Percentiles rank a stretch among this genome's conserved stretches.
phyloP scores from a whole-genome alignment of 371 early-diverging fungal species.

The Apophysomyces ossiformis region DNA sequence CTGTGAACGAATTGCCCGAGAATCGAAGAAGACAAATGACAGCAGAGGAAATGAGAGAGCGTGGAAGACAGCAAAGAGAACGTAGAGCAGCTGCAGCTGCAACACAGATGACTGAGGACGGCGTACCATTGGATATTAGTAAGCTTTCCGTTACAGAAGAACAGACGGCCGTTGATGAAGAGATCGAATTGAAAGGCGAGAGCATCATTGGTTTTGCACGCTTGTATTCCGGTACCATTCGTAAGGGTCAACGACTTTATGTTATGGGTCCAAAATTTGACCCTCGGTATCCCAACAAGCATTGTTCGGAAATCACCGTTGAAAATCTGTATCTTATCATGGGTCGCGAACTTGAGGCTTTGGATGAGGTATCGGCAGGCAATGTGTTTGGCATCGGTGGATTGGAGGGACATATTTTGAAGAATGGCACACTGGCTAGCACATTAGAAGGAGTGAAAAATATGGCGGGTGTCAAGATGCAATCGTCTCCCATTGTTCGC shows the following conservation, averaged over 20 bases:
- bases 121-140: slow-evolving; percentile 36
- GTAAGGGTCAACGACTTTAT: slow-evolving; percentile 84
- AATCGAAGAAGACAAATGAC: slow-evolving; percentile 71
- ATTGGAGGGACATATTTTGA: slow-evolving; percentile 84
- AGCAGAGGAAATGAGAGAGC: slow-evolving; percentile 92
- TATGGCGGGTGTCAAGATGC: slow-evolving; percentile 59
- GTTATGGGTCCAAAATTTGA: slow-evolving; percentile 95
- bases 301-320: slow-evolving; percentile 74
- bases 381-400: slow-evolving; percentile 97
- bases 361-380: slow-evolving; percentile 91
- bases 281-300: slow-evolving; percentile 64
- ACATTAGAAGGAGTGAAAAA: slow-evolving; percentile 58
- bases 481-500: slow-evolving; percentile 87
- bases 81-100: slow-evolving; percentile 34
- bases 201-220: slow-evolving; percentile 91
- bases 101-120: neutral
- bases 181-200: slow-evolving; percentile 42
- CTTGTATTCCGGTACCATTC: slow-evolving; percentile 89
- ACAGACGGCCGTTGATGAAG: slow-evolving; percentile 35
- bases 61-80: slow-evolving; percentile 61
- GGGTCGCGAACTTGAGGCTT: slow-evolving; percentile 89
- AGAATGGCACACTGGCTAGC: slow-evolving; percentile 88
- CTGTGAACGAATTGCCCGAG: slow-evolving; percentile 75
- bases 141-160: slow-evolving; percentile 34
- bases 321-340: slow-evolving; percentile 89